Evolutionary conservation across 2,329 filamentous ascomycete genomes (phyloP).

Genomic region (Pyricularia grisea): DNA sequence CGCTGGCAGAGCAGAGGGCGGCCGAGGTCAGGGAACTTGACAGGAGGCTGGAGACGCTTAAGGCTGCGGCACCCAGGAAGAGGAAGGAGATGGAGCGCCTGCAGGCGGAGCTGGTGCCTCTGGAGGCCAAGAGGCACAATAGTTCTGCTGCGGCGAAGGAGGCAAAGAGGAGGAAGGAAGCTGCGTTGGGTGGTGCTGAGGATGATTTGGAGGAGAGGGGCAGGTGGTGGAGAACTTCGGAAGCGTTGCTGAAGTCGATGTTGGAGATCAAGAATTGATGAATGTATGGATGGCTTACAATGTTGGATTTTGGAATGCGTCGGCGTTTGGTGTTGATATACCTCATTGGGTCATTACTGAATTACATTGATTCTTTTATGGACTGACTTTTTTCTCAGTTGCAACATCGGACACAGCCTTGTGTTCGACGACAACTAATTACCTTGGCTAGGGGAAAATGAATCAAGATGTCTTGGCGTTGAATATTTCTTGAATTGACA

Average conservation of each 20-base stretch:
- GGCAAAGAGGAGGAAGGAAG: slow-evolving; percentile 58
- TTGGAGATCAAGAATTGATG: slow-evolving; percentile 21
- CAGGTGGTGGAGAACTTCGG: slow-evolving; percentile 65
- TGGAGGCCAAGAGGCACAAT: slow-evolving; percentile 53
- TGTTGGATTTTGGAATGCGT: neutral
- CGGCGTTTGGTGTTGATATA: neutral
- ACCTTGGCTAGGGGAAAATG: neutral
- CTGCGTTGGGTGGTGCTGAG: slow-evolving; percentile 52
- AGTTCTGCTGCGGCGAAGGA: slow-evolving; percentile 61
- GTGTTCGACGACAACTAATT: too few relatives aligned
- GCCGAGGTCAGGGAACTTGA: slow-evolving; percentile 46
- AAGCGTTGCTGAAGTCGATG: slow-evolving; percentile 52
- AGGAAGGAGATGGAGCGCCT: slow-evolving; percentile 58
- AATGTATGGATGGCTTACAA: neutral
- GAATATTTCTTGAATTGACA: neutral
- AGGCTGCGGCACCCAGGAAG: slow-evolving; percentile 54
- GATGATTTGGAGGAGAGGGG: slow-evolving; percentile 70
- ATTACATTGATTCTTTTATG: neutral
- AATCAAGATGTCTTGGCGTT: neutral
- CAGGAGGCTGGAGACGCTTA: slow-evolving; percentile 53
- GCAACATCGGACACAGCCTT: too few relatives aligned
- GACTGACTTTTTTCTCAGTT: too few relatives aligned
- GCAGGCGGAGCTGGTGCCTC: slow-evolving; percentile 55
- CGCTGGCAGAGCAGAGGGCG: slow-evolving; percentile 40
- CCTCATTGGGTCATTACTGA: neutral